A percentile compares a stretch with the other conserved stretches of the same genome.
phyloP scores from a whole-genome alignment of 371 early-diverging fungal genomes.

The Cokeromyces recurvatus region DNA sequence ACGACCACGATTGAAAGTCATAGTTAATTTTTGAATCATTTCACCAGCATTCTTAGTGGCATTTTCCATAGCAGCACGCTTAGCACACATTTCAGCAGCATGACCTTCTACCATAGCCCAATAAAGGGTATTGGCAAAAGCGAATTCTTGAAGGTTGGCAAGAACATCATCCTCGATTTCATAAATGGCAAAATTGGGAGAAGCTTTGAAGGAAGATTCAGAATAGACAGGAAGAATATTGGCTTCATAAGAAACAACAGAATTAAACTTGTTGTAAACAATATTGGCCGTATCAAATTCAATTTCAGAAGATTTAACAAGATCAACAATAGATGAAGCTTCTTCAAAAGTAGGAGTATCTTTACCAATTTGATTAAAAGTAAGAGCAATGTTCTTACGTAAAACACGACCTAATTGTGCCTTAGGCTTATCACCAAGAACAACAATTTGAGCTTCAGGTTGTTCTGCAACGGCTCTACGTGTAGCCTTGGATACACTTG shows the following conservation, averaged over 20 bases:
- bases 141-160: constrained; percentile 89
- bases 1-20: constrained; percentile 93
- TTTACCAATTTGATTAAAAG: constrained; percentile 93
- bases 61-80: constrained; percentile 99
- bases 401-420: constrained; percentile 78
- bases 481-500: constrained; percentile 86
- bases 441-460: constrained; percentile 57
- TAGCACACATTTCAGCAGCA: constrained; percentile 95
- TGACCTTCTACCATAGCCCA: constrained; percentile 96
- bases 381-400: constrained; percentile 68
- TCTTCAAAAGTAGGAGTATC: constrained; percentile 87
- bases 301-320: constrained; percentile 60
- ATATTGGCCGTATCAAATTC: constrained; percentile 75
- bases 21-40: constrained; percentile 68
- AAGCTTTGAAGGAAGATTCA: constrained; percentile 66
- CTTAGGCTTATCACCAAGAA: constrained; percentile 95
- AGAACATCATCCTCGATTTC: constrained; percentile 89
- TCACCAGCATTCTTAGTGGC: constrained; percentile 98
- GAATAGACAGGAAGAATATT: constrained; percentile 61
- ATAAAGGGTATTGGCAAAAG: constrained; percentile 89
- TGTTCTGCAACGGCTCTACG: constrained; percentile 57
- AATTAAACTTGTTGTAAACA: constrained; percentile 92
- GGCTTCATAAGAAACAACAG: constrained; percentile 93
- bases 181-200: constrained; percentile 87
- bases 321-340: constrained; percentile 79